A percentile compares a stretch with the other conserved stretches of the same genome.
Conservation (phyloP, 2,329 filamentous ascomycete species). For the Phoma herbarum region DNA sequence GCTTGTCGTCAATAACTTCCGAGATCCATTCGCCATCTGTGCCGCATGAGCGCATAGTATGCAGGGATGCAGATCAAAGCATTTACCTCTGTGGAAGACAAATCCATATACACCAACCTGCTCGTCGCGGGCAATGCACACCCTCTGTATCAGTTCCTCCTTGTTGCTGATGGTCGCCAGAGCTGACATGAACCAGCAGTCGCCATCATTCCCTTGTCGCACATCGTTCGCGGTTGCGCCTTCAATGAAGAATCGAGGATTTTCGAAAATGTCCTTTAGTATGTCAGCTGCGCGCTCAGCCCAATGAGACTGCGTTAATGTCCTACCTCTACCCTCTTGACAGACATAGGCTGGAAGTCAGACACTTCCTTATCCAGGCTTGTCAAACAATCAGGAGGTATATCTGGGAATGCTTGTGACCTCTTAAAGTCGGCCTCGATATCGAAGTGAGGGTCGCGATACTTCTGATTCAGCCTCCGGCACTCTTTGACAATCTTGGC, state of each 20-base stretch:
- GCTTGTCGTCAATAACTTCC: conserved; percentile 89
- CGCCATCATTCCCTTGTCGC: conserved; percentile 78
- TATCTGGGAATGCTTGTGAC: conserved; percentile 43
- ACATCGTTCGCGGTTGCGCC: conserved; percentile 80
- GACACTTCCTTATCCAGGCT: conserved; percentile 53
- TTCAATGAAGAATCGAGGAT: conserved; percentile 79
- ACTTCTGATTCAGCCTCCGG: conserved; percentile 81
- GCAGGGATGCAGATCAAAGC: conserved; percentile 1
- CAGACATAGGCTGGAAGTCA: conserved; percentile 70
- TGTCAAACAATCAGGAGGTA: conserved; percentile 60
- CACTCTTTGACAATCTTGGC: conserved; percentile 70
- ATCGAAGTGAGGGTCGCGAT: conserved; percentile 86
- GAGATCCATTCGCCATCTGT: conserved; percentile 88
- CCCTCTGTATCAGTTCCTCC: conserved; percentile 72
- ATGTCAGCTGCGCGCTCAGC: conserved; percentile 24
- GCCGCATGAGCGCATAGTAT: conserved; percentile 32
- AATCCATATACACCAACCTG: conserved; percentile 84
- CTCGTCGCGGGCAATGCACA: conserved; percentile 78
- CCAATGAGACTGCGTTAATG: not conserved
- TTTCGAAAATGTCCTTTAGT: conserved; percentile 77
- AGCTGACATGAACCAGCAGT: conserved; percentile 88
- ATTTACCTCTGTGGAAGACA: conserved; percentile 74
- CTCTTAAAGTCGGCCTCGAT: conserved; percentile 78
- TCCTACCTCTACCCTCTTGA: conserved; percentile 71
- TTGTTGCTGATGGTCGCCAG: conserved; percentile 80